phyloP scores from a whole-genome alignment of 1,139 yeast genomes.

The Blastobotrys arbuscula region DNA sequence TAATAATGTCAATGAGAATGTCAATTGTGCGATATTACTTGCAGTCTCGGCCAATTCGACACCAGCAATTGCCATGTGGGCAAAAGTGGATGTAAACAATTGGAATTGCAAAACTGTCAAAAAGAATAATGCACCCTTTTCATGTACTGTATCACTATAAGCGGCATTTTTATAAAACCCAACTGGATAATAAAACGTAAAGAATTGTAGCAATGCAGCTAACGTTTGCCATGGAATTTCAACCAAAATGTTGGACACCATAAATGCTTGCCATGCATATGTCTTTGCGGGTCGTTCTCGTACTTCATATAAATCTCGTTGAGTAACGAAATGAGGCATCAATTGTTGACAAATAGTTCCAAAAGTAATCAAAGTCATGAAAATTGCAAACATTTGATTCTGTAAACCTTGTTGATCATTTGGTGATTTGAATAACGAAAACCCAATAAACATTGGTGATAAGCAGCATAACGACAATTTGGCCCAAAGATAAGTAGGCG shows the following conservation, averaged over 20 bases:
- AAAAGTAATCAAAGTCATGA: constrained; percentile 60
- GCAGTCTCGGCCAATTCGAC: constrained; percentile 64
- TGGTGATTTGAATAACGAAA: constrained; percentile 65
- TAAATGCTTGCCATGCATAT: constrained; percentile 56
- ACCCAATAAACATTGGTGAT: constrained; percentile 62
- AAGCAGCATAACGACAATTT: constrained; percentile 50
- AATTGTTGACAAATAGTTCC: constrained; percentile 65
- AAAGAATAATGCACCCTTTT: constrained; percentile 68
- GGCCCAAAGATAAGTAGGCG: constrained; percentile 67
- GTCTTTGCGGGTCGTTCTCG: constrained; percentile 78
- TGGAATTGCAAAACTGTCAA: constrained; percentile 50
- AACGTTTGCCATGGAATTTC: constrained; percentile 74
- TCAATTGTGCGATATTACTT: constrained; percentile 57
- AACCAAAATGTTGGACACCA: constrained; percentile 59
- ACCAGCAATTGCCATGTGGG: constrained; percentile 59
- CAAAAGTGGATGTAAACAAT: constrained; percentile 58
- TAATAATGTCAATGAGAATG: constrained; percentile 62
- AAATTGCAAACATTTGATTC: constrained; percentile 51
- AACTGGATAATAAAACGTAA: constrained; percentile 78
- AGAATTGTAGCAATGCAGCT: constrained; percentile 59
- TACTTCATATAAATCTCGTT: constrained; percentile 76
- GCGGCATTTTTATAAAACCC: constrained; percentile 42
- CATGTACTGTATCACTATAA: constrained; percentile 45
- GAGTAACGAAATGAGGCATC: constrained; percentile 63
- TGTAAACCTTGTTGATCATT: constrained; percentile 46